Conservation (phyloP, 768 basidiomycete species). For the Tephrocybe sp. region DNA sequence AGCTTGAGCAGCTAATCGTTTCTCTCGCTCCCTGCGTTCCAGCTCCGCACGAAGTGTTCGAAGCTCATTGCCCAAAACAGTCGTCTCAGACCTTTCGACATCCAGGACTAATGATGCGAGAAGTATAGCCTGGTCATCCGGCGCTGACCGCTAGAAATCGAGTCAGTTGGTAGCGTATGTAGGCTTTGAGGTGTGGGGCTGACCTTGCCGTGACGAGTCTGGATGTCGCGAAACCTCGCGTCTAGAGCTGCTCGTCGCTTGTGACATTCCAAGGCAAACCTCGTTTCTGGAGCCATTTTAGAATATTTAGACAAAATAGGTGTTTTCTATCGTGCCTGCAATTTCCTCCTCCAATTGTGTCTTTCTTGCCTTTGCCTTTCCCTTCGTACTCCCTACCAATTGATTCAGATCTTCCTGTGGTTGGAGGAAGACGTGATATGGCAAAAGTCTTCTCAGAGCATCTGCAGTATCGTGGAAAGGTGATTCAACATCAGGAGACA, state of each 20-base stretch:
- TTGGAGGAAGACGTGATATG: conserved; percentile 80
- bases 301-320: background rate
- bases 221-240: conserved; percentile 56
- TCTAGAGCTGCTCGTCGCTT: conserved; percentile 55
- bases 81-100: conserved; percentile 61
- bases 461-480: conserved; percentile 66
- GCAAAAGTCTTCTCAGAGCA: conserved; percentile 68
- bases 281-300: conserved; percentile 51
- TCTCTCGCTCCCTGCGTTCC: conserved; percentile 70
- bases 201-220: conserved; percentile 58
- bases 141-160: conserved; percentile 51
- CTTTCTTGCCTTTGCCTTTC: conserved; percentile 59
- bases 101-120: conserved; percentile 68
- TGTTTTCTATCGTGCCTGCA: conserved; percentile 38
- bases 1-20: conserved; percentile 48
- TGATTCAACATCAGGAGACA: conserved; percentile 67
- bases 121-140: conserved; percentile 62
- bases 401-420: conserved; percentile 61
- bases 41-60: conserved; percentile 62
- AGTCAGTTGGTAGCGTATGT: background rate
- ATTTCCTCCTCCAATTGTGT: conserved; percentile 47
- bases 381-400: conserved; percentile 42
- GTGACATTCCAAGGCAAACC: conserved; percentile 67
- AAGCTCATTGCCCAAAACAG: conserved; percentile 56
- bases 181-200: conserved; percentile 17